Evolutionary conservation across 192 early-diverging fungal species (phyloP), one percentile per base, ranked within the genome.

Genomic region (Coemansia sp.): DNA sequence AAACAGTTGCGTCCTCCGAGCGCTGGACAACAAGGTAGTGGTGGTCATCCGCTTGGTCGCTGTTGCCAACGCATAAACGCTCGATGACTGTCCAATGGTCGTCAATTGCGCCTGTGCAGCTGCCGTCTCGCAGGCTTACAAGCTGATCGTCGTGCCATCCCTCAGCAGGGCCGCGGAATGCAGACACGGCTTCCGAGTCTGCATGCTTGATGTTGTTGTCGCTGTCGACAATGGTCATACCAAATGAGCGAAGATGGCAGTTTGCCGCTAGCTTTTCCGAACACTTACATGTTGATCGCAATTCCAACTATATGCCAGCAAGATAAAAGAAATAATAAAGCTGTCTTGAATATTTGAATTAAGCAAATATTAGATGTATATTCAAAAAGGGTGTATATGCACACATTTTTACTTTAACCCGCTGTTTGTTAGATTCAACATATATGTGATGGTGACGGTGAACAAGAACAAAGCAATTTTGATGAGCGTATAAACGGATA

Each of bases 241-340:
- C 78, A 20, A 55, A 71, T n/a, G 73, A 63, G 42, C 78, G 72
- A 65, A 81, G 56, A 49, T 75, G 66, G 67, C 78, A 81, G n/a
- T 68, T 62, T 56, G 60, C 71, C 12, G 77, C 62, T 38, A 60
- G 77, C 22, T 52, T 30, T 51, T 49, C 59, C 32, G 36, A 34
- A 49, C 73, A 75, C 12, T 60, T 75, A 50, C 73, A 75, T 56
- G 51, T 45, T 17, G 56, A 59, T 52, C 68, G 63, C 60, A 75
- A 54, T 48, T 64, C 57, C 57, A 69, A 50, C 73, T 73, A 73
- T 45, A 69, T 20, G 34, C 25, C 14, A 34, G 30, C 12, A 48
- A 18, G 22, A 25, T 25, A 25, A 1, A 25, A 25, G 22, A 25
- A 25, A 25, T 25, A 25, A 25, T 25, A 25, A 25, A 25, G 22